These are phyloP conservation scores for Friedmanniomyces simplex DNA, from an alignment of 495 filamentous ascomycete genomes.

Conservation along the genomic window DNA sequence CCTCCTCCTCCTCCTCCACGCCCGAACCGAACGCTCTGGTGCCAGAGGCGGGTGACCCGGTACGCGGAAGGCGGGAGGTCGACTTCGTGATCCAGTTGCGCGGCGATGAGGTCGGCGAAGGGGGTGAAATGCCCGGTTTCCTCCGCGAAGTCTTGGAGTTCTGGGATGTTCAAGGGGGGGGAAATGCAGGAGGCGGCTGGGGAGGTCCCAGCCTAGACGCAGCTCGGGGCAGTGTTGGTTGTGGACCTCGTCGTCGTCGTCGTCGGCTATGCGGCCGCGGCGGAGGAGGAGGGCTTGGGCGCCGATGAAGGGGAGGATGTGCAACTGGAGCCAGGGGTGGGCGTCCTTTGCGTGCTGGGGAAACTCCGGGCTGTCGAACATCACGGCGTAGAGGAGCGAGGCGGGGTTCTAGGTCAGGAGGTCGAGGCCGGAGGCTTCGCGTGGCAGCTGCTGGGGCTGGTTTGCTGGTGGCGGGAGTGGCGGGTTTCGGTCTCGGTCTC, in stretches of 20 bases:
- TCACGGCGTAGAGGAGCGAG: background rate
- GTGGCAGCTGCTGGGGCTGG: too few relatives aligned
- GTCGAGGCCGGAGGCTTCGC: background rate
- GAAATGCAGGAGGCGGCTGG: background rate
- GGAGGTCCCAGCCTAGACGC: background rate
- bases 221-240: background rate
- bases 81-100: background rate
- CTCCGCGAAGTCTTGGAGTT: background rate
- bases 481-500: background rate
- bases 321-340: background rate
- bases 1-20: too few relatives aligned
- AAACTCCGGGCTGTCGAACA: background rate
- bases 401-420: background rate
- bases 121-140: background rate
- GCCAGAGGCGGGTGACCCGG: background rate
- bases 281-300: background rate
- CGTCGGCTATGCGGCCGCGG: background rate
- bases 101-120: background rate
- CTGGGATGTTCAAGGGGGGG: background rate
- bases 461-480: too few relatives aligned
- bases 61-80: background rate
- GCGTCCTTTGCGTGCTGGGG: background rate
- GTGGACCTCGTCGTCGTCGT: too few relatives aligned
- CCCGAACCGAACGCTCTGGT: background rate
- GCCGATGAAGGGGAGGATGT: constrained; percentile 9